Conservation (phyloP, 2,329 filamentous ascomycete species). For the Tolypocladium tundrense region DNA sequence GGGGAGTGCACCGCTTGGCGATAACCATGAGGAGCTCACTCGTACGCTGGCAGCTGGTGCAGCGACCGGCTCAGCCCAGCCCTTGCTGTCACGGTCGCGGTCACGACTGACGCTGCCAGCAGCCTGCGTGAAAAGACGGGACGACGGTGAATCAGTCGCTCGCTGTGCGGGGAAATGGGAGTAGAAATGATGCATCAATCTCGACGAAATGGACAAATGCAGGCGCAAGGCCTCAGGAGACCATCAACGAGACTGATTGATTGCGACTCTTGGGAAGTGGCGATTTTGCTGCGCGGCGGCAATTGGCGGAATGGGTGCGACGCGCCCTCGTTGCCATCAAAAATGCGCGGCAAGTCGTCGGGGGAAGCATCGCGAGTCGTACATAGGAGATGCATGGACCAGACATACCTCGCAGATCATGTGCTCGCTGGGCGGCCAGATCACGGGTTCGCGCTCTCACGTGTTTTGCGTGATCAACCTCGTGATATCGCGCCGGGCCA, state of each 20-base stretch:
- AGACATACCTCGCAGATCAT: constrained; percentile 36
- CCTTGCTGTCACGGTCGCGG: constrained; percentile 4
- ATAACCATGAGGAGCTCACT: constrained; percentile 1
- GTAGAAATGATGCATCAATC: not conserved
- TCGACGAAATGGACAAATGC: not conserved
- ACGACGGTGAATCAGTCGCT: constrained; percentile 13
- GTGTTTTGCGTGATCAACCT: constrained; percentile 36
- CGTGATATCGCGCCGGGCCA: constrained; percentile 33
- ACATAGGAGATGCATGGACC: constrained; percentile 11
- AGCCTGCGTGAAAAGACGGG: not conserved
- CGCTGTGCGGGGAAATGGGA: not conserved
- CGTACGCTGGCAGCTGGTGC: not conserved
- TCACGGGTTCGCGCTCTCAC: constrained; percentile 35
- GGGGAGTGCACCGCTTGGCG: not conserved
- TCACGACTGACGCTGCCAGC: not conserved
- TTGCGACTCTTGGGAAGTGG: not conserved
- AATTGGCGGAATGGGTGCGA: not conserved
- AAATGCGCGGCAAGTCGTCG: not conserved
- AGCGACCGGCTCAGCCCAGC: not conserved
- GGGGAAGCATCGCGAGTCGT: constrained; percentile 6
- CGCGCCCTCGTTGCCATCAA: not conserved
- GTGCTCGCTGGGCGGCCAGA: constrained; percentile 25
- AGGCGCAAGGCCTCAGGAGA: not conserved
- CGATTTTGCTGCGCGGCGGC: not conserved
- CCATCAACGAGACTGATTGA: not conserved